phyloP scores from a whole-genome alignment of 2,329 filamentous ascomycete species.

The Orbilia oligospora region DNA sequence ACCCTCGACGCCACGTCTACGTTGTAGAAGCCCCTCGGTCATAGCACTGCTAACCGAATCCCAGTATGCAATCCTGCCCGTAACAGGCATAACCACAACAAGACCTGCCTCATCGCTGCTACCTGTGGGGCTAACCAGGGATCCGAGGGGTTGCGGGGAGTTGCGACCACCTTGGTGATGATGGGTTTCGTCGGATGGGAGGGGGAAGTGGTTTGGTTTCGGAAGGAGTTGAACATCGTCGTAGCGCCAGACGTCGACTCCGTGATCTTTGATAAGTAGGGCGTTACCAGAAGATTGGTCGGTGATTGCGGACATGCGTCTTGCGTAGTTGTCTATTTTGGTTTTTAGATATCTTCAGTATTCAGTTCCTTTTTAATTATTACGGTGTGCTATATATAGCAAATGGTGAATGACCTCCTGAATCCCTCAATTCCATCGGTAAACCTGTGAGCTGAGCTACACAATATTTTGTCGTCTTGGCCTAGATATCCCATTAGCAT shows the following conservation, averaged over 20 bases:
- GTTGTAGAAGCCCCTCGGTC: constrained; percentile 64
- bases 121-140: constrained; percentile 83
- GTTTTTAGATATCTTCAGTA: not conserved
- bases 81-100: constrained; percentile 85
- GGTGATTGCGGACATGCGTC: constrained; percentile 65
- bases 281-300: constrained; percentile 79
- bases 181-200: constrained; percentile 75
- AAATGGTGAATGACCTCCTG: constrained; percentile 53
- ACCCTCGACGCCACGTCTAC: constrained; percentile 64
- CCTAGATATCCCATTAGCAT: constrained; percentile 57
- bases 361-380: constrained; percentile 12
- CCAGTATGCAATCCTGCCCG: constrained; percentile 92
- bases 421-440: constrained; percentile 62
- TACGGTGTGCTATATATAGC: not conserved
- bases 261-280: constrained; percentile 82
- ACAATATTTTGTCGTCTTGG: constrained; percentile 64
- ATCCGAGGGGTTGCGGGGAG: constrained; percentile 84
- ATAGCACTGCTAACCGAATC: constrained; percentile 79
- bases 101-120: constrained; percentile 86
- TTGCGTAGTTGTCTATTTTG: constrained; percentile 55
- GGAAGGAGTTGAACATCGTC: constrained; percentile 77
- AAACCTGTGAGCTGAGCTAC: constrained; percentile 63
- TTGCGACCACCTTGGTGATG: constrained; percentile 72
- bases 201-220: constrained; percentile 83
- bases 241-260: constrained; percentile 94